These are phyloP conservation scores for Hyphopichia fennica DNA, from an alignment of 1,139 yeast species.

Conservation along the genomic window DNA sequence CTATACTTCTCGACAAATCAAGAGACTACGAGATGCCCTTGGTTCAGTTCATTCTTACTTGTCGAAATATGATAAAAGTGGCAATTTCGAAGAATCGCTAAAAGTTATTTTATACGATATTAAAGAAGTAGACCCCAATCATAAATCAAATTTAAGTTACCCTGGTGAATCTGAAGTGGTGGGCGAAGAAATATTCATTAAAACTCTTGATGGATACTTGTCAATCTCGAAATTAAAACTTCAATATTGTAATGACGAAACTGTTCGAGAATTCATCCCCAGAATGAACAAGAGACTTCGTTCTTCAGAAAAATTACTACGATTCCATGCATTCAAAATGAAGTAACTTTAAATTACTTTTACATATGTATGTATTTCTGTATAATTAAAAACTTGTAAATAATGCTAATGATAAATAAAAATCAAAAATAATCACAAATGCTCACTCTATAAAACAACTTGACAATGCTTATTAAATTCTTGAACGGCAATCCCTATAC, in stretches of 20 bases:
- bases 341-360: conserved; percentile 3
- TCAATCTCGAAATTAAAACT: conserved; percentile 41
- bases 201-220: conserved; percentile 45
- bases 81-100: conserved; percentile 25
- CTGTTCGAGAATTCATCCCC: conserved; percentile 39
- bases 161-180: conserved; percentile 42
- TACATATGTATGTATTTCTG: conserved; percentile 6
- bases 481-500: conserved; percentile 77
- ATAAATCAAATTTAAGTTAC: not conserved
- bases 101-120: conserved; percentile 50
- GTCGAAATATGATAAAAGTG: conserved; percentile 23
- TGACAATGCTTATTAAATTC: conserved; percentile 70
- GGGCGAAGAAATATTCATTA: conserved; percentile 31
- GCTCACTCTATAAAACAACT: conserved; percentile 27
- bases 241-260: conserved; percentile 54
- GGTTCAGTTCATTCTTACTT: conserved; percentile 60
- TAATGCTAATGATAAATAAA: not conserved
- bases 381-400: not conserved
- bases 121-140: conserved; percentile 2
- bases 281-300: conserved; percentile 38
- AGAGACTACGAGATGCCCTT: conserved; percentile 51
- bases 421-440: too few species aligned
- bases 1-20: conserved; percentile 36
- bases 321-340: not conserved
- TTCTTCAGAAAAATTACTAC: not conserved